Percentiles rank a stretch among this genome's conserved stretches.
Conservation (phyloP, 116 monocot genomes). For the Zostera marina region DNA sequence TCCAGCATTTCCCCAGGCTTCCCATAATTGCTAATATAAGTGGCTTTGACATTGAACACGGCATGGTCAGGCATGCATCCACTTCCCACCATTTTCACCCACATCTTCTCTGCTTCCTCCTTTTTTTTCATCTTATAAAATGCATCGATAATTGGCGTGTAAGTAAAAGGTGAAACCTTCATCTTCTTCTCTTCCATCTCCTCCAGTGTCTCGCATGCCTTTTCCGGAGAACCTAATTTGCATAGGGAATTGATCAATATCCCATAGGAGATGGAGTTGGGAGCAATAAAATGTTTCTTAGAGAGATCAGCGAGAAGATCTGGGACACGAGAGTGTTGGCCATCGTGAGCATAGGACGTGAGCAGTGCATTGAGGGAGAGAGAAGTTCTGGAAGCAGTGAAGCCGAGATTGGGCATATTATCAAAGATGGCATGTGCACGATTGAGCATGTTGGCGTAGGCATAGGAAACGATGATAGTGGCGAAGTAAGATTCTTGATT, state of each 20-base stretch:
- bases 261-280: constrained; percentile 38
- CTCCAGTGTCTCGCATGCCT: constrained; percentile 16
- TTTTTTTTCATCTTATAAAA: constrained; percentile 25
- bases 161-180: constrained; percentile 18
- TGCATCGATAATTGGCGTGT: constrained; percentile 50
- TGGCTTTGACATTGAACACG: constrained; percentile 37
- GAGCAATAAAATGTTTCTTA: constrained; percentile 21
- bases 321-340: constrained; percentile 16
- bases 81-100: constrained; percentile 40
- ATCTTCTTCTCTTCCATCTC: constrained; percentile 29
- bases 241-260: constrained; percentile 45
- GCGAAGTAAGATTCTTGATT: constrained; percentile 7
- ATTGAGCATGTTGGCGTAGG: constrained; percentile 18
- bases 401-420: constrained; percentile 9
- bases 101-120: constrained; percentile 39
- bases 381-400: constrained; percentile 3
- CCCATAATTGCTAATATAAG: constrained; percentile 20
- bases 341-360: constrained; percentile 12
- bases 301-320: constrained; percentile 34
- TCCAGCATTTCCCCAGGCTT: constrained; percentile 14
- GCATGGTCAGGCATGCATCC: constrained; percentile 22
- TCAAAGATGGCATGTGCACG: constrained; percentile 11
- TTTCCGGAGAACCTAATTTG: constrained; percentile 10
- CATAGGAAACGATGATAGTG: constrained; percentile 17
- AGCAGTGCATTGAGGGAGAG: constrained; percentile 23